These are phyloP conservation scores for Sistotremastrum niveocremeum DNA, from an alignment of 768 basidiomycete genomes.

Conservation along the genomic window DNA sequence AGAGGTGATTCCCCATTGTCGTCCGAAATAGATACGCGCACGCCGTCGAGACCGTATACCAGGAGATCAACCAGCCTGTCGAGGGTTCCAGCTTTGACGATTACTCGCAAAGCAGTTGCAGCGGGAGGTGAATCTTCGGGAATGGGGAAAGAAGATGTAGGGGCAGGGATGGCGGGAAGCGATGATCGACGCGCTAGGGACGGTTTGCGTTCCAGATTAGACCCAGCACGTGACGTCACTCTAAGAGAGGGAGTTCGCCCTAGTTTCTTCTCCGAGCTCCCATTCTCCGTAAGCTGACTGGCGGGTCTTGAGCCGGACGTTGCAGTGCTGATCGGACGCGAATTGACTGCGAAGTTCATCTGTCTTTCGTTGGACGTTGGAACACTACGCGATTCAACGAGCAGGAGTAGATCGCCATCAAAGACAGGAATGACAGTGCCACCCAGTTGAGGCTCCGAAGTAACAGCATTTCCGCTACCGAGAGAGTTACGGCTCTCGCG, in stretches of 20 bases:
- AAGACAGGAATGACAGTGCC: constrained; percentile 64
- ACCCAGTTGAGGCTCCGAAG: constrained; percentile 20
- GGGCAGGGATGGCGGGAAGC: constrained; percentile 54
- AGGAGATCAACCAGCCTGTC: constrained; percentile 62
- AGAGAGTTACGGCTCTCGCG: no score
- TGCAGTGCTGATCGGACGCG: constrained; percentile 57
- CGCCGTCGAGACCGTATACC: constrained; percentile 61
- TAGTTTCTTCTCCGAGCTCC: constrained; percentile 25
- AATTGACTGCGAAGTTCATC: constrained; percentile 11
- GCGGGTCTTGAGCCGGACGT: constrained; percentile 25
- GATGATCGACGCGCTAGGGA: constrained; percentile 66
- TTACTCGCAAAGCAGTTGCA: constrained; percentile 59
- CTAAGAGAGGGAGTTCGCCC: constrained; percentile 62
- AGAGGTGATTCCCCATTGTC: constrained; percentile 80
- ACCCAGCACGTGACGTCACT: constrained; percentile 56
- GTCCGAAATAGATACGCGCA: constrained; percentile 71
- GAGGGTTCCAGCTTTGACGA: constrained; percentile 68
- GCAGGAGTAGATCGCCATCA: constrained; percentile 59
- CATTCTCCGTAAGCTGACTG: background rate
- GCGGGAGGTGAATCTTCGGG: constrained; percentile 40
- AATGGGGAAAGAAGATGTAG: constrained; percentile 40
- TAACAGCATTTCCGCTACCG: constrained; percentile 1
- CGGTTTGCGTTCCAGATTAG: constrained; percentile 62
- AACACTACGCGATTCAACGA: constrained; percentile 38
- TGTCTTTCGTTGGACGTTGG: no score